Conservation (phyloP, 257 asterid genomes). For the Capsicum rhomboideum region DNA sequence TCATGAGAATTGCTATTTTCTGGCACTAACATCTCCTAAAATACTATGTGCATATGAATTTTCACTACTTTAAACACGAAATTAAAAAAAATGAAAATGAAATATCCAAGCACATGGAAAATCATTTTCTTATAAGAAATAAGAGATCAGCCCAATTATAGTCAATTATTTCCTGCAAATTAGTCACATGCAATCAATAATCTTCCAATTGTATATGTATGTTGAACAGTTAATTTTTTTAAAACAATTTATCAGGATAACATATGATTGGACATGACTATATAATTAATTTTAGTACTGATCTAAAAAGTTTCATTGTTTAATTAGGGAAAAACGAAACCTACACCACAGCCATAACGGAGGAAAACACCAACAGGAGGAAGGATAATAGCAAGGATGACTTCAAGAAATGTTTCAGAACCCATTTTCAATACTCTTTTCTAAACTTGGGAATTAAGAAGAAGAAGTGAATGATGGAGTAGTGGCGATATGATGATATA, state of each 20-base stretch:
- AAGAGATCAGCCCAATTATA: neutral
- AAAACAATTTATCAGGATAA: neutral
- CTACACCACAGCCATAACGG: slow-evolving; percentile 90
- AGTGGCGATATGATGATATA: neutral
- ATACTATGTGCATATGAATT: neutral
- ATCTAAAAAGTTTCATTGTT: neutral
- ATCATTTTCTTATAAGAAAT: neutral
- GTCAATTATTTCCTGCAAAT: neutral
- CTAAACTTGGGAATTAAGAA: neutral
- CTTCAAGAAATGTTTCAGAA: slow-evolving; percentile 71
- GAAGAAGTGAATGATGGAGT: neutral
- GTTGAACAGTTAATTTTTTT: too few species aligned
- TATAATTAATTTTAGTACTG: neutral
- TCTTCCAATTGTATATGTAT: neutral
- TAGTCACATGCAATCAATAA: too few species aligned
- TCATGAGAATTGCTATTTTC: neutral
- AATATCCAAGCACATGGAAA: neutral
- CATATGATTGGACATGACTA: too few species aligned
- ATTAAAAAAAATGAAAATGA: neutral
- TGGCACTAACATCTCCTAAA: neutral
- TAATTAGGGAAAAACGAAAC: neutral
- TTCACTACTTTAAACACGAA: neutral
- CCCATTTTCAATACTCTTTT: slow-evolving; percentile 39
- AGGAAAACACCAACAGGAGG: slow-evolving; percentile 95
- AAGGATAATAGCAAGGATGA: slow-evolving; percentile 66